Percentiles rank a stretch among this genome's conserved stretches.
These are phyloP conservation scores for Vairimorpha ceranae DNA, from an alignment of 371 early-diverging fungal species.

Conservation along the genomic window DNA sequence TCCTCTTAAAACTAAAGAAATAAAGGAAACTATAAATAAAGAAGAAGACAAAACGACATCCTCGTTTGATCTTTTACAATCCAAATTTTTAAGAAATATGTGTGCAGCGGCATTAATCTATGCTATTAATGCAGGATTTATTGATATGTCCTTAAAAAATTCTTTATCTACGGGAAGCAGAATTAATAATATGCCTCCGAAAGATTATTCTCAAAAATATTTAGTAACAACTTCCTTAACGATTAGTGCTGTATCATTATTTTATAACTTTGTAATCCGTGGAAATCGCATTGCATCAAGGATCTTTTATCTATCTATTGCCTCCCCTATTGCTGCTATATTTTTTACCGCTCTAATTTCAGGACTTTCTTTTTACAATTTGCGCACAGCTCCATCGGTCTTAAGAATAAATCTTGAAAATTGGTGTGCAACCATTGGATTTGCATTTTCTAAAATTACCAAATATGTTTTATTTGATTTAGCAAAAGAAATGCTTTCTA, in stretches of 20 bases:
- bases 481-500: conserved; percentile 60
- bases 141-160: conserved; percentile 32
- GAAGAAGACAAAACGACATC: neutral
- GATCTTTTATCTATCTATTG: neutral
- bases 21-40: neutral
- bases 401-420: conserved; percentile 12
- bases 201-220: neutral
- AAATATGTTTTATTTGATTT: conserved; percentile 63
- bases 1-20: neutral
- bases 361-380: conserved; percentile 18
- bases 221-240: neutral
- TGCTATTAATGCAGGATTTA: neutral
- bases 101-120: neutral
- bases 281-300: too few relatives aligned
- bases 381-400: neutral
- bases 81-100: neutral
- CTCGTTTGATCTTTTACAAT: neutral
- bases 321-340: neutral
- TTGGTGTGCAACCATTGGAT: neutral
- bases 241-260: neutral
- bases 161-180: conserved; percentile 7
- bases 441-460: conserved; percentile 44
- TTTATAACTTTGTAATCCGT: neutral
- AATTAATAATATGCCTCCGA: neutral
- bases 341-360: conserved; percentile 10